Base-by-base conservation (phyloP, 2,329 filamentous ascomycete genomes). In the Epicoccum nigrum region DNA sequence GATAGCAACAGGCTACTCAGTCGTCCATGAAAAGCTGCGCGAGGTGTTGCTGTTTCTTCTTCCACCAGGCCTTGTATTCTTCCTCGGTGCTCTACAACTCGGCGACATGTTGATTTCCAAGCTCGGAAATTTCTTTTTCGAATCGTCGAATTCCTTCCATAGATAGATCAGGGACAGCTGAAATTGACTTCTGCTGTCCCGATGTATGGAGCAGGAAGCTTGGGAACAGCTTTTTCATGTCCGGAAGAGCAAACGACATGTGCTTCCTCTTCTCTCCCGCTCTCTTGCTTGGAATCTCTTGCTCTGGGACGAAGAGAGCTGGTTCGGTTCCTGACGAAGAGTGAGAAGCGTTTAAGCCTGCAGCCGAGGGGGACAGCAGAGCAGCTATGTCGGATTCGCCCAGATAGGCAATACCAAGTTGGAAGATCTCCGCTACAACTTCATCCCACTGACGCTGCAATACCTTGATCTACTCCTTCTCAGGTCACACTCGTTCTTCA, bases 381-480 rank as follows among this genome's bases (percentile, higher is more conserved):
- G 49, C 16, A 11, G 56, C 27, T 59, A 71, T 65, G 0, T 21
- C 38, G 3, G 49, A 47, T 33, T 68, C 49, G 4, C 69, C 70
- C 13, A 73, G 39, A 23, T 54, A 60, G 8, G 30, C 40, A 0
- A 58, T 42, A 7, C 68, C 68, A 4, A 65, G 32, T 38, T 67
- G 65, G 59, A 62, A 69, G 15, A 73, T 67, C 52, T 73, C 67
- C 16, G 62, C 62, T 2, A 67, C 50, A 1, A 65, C 44, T 0
- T 17, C 27, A 40, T 68, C 62, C 70, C 71, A 73, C 23, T 64
- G 46, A 8, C 37, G 52, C 15, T 66, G 57, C 25, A 73, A 33
- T 8, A 37, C 42, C 9, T 49, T 34, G 4, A 72, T 45, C 32
- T 63, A 57, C 15, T 46, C 43, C 15, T 55, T 58, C n/a, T 64